phyloP scores from a whole-genome alignment of 768 basidiomycete genomes.

The Dentipellis fragilis region DNA sequence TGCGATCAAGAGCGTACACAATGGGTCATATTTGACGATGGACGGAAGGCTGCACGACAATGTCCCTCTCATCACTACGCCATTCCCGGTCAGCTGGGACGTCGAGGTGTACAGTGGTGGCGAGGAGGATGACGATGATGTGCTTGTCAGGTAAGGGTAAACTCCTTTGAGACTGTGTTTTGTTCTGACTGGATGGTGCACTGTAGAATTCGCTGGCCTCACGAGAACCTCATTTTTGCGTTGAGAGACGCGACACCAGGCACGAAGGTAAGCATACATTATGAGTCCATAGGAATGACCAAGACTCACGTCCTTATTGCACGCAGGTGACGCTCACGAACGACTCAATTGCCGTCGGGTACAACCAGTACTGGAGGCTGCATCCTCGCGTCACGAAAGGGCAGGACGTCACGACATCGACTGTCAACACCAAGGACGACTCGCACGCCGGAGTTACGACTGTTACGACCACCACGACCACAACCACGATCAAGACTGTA shows the following conservation, averaged over 20 bases:
- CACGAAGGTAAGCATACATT: slow-evolving; percentile 5
- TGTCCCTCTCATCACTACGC: slow-evolving; percentile 4
- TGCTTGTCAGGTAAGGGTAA: slow-evolving; percentile 8
- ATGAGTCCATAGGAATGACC: not conserved
- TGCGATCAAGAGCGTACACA: slow-evolving; percentile 1
- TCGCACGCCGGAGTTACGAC: slow-evolving; percentile 4
- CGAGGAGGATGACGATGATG: slow-evolving; percentile 8
- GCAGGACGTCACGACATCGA: slow-evolving; percentile 5
- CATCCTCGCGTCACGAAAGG: slow-evolving; percentile 13
- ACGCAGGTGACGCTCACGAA: not conserved
- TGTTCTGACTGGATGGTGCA: not conserved
- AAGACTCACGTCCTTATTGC: not conserved
- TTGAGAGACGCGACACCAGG: slow-evolving; percentile 7
- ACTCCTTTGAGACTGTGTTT: not conserved
- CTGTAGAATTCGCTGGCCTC: slow-evolving; percentile 12
- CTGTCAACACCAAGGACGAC: slow-evolving; percentile 2
- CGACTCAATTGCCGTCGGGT: not conserved
- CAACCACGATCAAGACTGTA: slow-evolving; percentile 11
- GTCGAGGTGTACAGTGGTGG: slow-evolving; percentile 9
- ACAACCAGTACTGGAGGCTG: slow-evolving; percentile 1
- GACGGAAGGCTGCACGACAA: not conserved
- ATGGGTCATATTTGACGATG: not conserved
- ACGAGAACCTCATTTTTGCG: slow-evolving; percentile 8
- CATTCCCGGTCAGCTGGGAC: slow-evolving; percentile 14
- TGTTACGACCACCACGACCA: slow-evolving; percentile 14